Evolutionary conservation across 2,329 filamentous ascomycete species (phyloP).

Genomic region (Calycina herbarum): DNA sequence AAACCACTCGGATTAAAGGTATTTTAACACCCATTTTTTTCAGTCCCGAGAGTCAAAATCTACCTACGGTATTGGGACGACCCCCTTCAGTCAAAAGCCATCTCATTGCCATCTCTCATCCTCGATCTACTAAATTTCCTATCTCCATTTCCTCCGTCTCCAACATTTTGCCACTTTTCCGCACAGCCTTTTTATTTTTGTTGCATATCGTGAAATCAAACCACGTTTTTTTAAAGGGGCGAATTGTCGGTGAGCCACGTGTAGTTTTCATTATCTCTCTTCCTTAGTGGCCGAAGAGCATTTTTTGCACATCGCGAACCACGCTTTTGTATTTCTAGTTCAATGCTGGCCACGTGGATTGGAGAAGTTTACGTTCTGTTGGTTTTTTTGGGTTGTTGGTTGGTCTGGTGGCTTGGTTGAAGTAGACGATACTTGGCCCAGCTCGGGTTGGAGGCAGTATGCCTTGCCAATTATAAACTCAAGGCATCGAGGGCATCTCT

Average conservation of each 20-base stretch:
- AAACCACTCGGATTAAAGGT: no score
- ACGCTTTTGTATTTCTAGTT: constrained; percentile 11
- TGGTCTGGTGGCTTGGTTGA: background rate
- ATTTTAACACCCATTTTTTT: no score
- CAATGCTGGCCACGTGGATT: background rate
- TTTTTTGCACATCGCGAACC: constrained; percentile 17
- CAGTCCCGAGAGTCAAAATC: no score
- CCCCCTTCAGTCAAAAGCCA: background rate
- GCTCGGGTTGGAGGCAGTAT: background rate
- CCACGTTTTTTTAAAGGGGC: constrained; percentile 15
- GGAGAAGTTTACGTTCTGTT: background rate
- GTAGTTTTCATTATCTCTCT: background rate
- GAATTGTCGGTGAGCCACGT: constrained; percentile 18
- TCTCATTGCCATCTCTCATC: background rate
- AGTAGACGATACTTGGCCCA: background rate
- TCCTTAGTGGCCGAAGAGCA: background rate
- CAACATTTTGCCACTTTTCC: background rate
- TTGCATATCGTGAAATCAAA: constrained; percentile 11
- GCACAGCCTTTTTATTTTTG: constrained; percentile 6
- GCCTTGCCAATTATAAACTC: background rate
- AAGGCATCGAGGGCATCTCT: no score
- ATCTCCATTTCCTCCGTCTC: background rate
- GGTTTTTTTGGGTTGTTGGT: background rate
- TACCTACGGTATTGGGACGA: no score
- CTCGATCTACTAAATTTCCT: background rate